Conservation (phyloP, 352 stramenopile genomes). For the Pythium diclinum region DNA sequence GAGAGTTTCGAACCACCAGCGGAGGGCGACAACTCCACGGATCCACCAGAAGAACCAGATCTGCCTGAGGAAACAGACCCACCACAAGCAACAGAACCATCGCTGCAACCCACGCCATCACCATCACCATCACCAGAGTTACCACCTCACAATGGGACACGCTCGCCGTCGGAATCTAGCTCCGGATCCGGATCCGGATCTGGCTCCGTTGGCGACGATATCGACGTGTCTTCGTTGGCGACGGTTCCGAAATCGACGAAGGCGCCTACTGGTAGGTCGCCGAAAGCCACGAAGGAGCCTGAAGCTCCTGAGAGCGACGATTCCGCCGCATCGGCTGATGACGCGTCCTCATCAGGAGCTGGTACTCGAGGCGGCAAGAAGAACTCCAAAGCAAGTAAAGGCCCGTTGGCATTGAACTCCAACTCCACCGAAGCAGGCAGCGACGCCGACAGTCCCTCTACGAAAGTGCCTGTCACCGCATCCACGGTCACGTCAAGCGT, state of each 20-base stretch:
- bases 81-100: not conserved
- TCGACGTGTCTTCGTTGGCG: not conserved
- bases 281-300: not conserved
- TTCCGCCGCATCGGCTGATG: not conserved
- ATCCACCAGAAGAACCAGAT: not conserved
- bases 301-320: not conserved
- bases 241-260: not conserved
- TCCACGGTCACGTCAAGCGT: not conserved
- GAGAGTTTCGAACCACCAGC: not conserved
- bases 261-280: not conserved
- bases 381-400: not conserved
- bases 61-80: not conserved
- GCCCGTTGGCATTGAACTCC: not conserved
- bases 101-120: not conserved
- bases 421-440: not conserved
- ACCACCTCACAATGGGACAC: not conserved
- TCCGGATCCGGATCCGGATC: not conserved
- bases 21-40: not conserved
- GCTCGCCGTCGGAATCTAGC: not conserved
- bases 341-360: not conserved
- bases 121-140: not conserved
- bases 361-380: not conserved
- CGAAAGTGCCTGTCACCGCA: too few species aligned
- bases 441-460: too few species aligned
- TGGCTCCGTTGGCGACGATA: not conserved